phyloP scores from a whole-genome alignment of 306 rosid species.

The Vigna unguiculata region DNA sequence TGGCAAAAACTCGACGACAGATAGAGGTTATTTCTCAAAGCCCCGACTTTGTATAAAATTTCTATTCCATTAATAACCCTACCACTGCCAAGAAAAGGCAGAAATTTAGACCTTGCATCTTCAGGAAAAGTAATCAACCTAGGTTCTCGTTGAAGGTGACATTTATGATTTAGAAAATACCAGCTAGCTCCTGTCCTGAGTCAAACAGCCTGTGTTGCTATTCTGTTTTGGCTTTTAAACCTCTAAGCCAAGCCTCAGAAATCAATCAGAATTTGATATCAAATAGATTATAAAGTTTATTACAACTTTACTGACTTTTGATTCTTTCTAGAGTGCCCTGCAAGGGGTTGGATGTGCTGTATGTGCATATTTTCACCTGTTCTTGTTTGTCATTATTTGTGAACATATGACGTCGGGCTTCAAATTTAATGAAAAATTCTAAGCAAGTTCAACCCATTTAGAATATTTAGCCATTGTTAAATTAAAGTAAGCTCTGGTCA shows the following conservation, averaged over 20 bases:
- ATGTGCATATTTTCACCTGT: background rate
- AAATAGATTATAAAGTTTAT: slow-evolving; percentile 6
- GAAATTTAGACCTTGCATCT: slow-evolving; percentile 18
- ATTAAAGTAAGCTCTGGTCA: slow-evolving; percentile 1
- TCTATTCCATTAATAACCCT: background rate
- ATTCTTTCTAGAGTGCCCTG: background rate
- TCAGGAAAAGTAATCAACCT: slow-evolving; percentile 5
- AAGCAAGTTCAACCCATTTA: slow-evolving; percentile 6
- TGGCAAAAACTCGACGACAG: slow-evolving; percentile 88
- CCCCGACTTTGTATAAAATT: slow-evolving; percentile 23
- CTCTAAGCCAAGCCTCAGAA: background rate
- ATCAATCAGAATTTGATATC: slow-evolving; percentile 11
- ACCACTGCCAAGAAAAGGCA: slow-evolving; percentile 4
- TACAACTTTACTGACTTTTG: background rate
- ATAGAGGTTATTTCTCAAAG: slow-evolving; percentile 73
- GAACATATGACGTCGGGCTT: slow-evolving; percentile 19
- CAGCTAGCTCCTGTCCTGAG: background rate
- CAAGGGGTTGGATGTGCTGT: background rate
- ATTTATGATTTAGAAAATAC: background rate
- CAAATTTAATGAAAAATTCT: slow-evolving; percentile 24
- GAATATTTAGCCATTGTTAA: slow-evolving; percentile 27
- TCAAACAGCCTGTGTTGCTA: slow-evolving; percentile 15
- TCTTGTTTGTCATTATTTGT: slow-evolving; percentile 17
- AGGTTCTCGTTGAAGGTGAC: background rate
- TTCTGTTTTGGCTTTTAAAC: slow-evolving; percentile 20